Base-by-base conservation (phyloP, 1,284 basidiomycete species). In the Microbotryum scabiosae region DNA sequence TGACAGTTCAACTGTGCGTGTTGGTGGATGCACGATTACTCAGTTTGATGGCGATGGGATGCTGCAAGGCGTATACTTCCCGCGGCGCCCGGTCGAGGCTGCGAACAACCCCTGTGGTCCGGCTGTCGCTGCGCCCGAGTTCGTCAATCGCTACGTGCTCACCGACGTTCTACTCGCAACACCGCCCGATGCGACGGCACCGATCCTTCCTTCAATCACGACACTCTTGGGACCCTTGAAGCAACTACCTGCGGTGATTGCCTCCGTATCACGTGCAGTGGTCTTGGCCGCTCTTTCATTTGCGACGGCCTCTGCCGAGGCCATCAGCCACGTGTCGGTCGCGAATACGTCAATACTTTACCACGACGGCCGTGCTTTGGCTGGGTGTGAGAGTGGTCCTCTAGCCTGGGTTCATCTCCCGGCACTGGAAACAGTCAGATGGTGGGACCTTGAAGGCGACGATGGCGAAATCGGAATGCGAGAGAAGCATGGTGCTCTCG, bases 341-440 rank as follows among this genome's bases (percentile, higher is more conserved):
- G 78, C 79, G 25, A 80, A 80, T 58, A 80, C 79, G 7, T 74
- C 73, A 23, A 73, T 79, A 3, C 66, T 76, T 12, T 79, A 71
- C 70, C 76, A 77, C 41, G 74, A 77, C 51, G 71, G 76, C 6
- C 72, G 77, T n/a, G 72, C 78, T 8, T 67, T 80, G 56, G 79
- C 78, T 6, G 76, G 76, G 1, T 80, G 79, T 68, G 79, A 80
- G 67, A 76, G 73, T 53, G 79, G 78, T 4, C 78, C 78, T 12
- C 75, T 77, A 26, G 71, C 78, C 49, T 73, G 75, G 59, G 75
- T 80, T 30, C 70, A 75, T 25, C 67, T 79, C 10, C 79, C 79
- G 2, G 76, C 73, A 16, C 70, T 80, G 30, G 75, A 79, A 57
- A 80, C 79, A 2, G 75, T 77, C 1, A 76, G 71, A 1, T 80